These are phyloP conservation scores for Ogataea thermomethanolica DNA, from an alignment of 805 yeast genomes.

Conservation along the genomic window DNA sequence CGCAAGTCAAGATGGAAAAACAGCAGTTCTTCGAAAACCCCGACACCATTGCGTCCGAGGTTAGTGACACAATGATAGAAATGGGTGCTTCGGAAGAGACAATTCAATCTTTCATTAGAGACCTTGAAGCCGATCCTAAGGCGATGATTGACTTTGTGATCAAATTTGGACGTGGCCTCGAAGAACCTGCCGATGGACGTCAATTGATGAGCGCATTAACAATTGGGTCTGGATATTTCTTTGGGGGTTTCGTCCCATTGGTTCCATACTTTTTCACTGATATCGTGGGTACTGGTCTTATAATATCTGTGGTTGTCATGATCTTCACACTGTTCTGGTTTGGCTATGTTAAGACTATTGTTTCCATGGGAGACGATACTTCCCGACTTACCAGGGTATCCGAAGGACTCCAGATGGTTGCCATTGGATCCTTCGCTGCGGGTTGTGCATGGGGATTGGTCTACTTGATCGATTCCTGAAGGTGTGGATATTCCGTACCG, in stretches of 20 bases:
- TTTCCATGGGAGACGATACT: constrained; percentile 79
- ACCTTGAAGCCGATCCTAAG: constrained; percentile 74
- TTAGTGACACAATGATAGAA: constrained; percentile 76
- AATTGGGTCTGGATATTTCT: constrained; percentile 81
- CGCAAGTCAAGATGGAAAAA: constrained; percentile 71
- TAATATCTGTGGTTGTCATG: constrained; percentile 78
- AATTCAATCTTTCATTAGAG: constrained; percentile 66
- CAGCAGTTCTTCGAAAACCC: constrained; percentile 62
- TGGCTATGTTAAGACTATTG: constrained; percentile 80
- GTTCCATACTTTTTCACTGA: constrained; percentile 83
- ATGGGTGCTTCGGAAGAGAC: constrained; percentile 73
- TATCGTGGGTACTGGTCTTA: constrained; percentile 73
- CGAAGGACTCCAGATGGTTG: constrained; percentile 88
- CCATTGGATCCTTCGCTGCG: constrained; percentile 97
- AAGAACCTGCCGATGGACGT: constrained; percentile 92
- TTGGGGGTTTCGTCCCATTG: constrained; percentile 91
- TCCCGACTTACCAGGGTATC: constrained; percentile 53
- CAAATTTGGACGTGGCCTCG: constrained; percentile 86
- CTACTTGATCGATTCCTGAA: constrained; percentile 54
- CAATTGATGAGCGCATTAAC: constrained; percentile 85
- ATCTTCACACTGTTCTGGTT: constrained; percentile 77
- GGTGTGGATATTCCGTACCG: not conserved
- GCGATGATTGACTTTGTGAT: constrained; percentile 82
- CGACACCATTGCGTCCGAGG: constrained; percentile 66
- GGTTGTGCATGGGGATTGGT: constrained; percentile 96